A percentile compares a stretch with the other conserved stretches of the same genome.
Conservation (phyloP, 257 asterid genomes). For the Solanum chmielewskii region DNA sequence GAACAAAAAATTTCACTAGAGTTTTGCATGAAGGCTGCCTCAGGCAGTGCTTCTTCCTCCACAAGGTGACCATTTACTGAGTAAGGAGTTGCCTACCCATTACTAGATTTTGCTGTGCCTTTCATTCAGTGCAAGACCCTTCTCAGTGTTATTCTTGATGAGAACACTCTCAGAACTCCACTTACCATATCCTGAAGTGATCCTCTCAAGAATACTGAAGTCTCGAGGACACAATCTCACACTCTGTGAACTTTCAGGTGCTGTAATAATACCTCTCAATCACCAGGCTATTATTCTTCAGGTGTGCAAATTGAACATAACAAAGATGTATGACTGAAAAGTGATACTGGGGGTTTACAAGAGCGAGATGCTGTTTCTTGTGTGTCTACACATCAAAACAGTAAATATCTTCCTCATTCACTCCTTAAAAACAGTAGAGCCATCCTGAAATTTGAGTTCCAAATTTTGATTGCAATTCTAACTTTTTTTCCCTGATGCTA, state of each 20-base stretch:
- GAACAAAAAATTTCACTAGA: constrained; percentile 68
- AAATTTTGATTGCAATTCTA: neutral
- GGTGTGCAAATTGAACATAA: constrained; percentile 58
- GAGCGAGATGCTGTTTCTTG: constrained; percentile 47
- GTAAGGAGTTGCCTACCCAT: constrained; percentile 67
- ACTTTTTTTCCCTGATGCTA: neutral
- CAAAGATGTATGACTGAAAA: constrained; percentile 84
- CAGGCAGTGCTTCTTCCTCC: constrained; percentile 80
- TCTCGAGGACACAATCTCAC: neutral
- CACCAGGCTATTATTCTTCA: constrained; percentile 32
- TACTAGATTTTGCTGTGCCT: constrained; percentile 68
- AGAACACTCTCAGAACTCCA: constrained; percentile 70
- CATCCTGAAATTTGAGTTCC: neutral
- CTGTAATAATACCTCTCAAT: constrained; percentile 27
- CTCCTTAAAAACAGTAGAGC: neutral
- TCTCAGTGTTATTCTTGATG: constrained; percentile 72
- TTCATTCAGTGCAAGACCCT: constrained; percentile 83
- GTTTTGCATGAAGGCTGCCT: constrained; percentile 71
- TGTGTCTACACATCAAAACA: constrained; percentile 4
- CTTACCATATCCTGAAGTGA: constrained; percentile 83
- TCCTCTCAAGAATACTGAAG: constrained; percentile 29
- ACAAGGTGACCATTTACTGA: constrained; percentile 36
- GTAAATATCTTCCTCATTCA: neutral
- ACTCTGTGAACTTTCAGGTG: constrained; percentile 50
- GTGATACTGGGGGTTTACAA: constrained; percentile 67